Base-by-base conservation (phyloP, 2,329 filamentous ascomycete species). In the Biscogniauxia mediterranea region DNA sequence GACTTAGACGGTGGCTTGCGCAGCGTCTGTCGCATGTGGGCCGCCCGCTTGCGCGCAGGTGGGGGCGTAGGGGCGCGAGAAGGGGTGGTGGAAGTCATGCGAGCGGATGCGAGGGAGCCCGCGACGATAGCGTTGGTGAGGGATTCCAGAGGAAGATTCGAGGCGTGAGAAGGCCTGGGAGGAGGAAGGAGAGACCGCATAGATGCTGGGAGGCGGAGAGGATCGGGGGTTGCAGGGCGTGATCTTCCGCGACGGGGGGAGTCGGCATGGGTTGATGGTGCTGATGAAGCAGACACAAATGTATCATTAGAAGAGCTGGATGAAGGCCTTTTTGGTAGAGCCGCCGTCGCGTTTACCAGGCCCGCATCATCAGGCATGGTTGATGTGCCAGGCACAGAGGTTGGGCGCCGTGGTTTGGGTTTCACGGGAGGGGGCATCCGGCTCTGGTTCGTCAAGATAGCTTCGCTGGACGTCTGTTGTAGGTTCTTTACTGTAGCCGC, bases 51-150 rank as follows among this genome's bases (percentile, higher is more conserved):
- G 11, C 75, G 76, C 38, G 72, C 70, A 1, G 79, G 78, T 5
- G 79, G 70, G 28, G 77, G 77, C 4, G 80, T 68, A 2, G 76
- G 76, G 77, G 59, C 75, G 73, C 52, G 68, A 64, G 75, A 79
- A 67, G 75, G 73, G 56, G 76, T 59, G 51, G 6, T 80, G 59
- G 28, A 32, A 32, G 68, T 67, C 73, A 75, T 71, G 64, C 86
- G 85, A 1, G 87, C 81, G 0, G 89, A 86, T 5, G 91, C 91
- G 0, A 93, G 79, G 23, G 88, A 90, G 1, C 89, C 87, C 1
- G 90, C 90, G 69, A 93, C 83, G 61, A 93, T 92, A 64, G 91
- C 91, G 68, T 86, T 85, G 13, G 89, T 87, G 7, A 93, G 83
- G 0, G 87, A 87, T 61, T 88, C 83, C 9, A 91, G 80, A 0